Evolutionary conservation across 371 early-diverging fungal species (phyloP).

Genomic region (Gilbertella persicaria): DNA sequence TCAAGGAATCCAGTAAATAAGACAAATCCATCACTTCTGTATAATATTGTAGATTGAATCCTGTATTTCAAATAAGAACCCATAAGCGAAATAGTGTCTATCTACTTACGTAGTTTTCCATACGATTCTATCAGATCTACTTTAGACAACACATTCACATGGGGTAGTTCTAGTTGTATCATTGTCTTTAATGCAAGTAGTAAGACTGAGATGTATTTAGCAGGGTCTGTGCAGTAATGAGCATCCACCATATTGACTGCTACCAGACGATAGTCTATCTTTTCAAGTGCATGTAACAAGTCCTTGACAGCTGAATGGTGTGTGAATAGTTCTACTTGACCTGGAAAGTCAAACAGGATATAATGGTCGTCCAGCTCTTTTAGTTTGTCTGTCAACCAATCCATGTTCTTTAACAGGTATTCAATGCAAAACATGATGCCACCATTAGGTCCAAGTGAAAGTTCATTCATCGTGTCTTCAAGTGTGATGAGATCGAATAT

Average conservation of each 20-base stretch:
- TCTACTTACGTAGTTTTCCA: conserved; percentile 66
- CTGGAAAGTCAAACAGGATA: conserved; percentile 98
- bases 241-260: conserved; percentile 96
- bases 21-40: conserved; percentile 91
- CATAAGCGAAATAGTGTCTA: neutral
- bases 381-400: conserved; percentile 88
- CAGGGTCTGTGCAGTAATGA: conserved; percentile 90
- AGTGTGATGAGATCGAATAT: conserved; percentile 94
- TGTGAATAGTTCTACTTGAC: conserved; percentile 99
- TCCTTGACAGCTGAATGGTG: conserved; percentile 86
- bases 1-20: conserved; percentile 77
- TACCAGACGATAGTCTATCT: conserved; percentile 74
- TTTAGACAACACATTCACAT: conserved; percentile 95
- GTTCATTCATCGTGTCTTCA: conserved; percentile 94
- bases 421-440: conserved; percentile 98
- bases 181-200: conserved; percentile 85
- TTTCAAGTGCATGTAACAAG: conserved; percentile 76
- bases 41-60: conserved; percentile 91
- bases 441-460: conserved; percentile 98
- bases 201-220: conserved; percentile 92
- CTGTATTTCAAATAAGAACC: conserved; percentile 20
- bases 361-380: conserved; percentile 77
- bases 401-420: conserved; percentile 90
- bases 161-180: conserved; percentile 94
- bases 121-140: conserved; percentile 86